Percentiles rank a stretch among this genome's conserved stretches.
These are phyloP conservation scores for Cryptosporidium sp. DNA, from an alignment of 169 alveolate genomes.

Conservation along the genomic window DNA sequence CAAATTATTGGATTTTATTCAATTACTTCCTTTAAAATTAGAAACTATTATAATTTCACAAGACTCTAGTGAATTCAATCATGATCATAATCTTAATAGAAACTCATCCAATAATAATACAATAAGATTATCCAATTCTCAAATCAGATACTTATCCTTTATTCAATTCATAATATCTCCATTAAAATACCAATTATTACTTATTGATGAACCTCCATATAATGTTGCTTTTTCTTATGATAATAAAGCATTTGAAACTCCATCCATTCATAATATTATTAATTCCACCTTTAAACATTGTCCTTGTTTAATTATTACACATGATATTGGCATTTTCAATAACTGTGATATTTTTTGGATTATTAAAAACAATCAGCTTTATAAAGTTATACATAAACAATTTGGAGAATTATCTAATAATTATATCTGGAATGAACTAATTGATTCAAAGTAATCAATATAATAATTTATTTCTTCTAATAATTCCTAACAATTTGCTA, in stretches of 20 bases:
- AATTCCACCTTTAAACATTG: slow-evolving; percentile 20
- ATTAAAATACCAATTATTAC: slow-evolving; percentile 77
- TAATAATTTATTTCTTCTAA: background rate
- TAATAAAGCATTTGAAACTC: background rate
- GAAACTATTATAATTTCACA: slow-evolving; percentile 10
- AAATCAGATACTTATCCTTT: slow-evolving; percentile 81
- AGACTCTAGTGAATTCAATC: background rate
- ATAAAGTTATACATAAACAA: slow-evolving; percentile 18
- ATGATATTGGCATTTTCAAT: slow-evolving; percentile 1
- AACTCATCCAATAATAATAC: background rate
- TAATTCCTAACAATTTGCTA: background rate
- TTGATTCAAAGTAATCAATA: background rate
- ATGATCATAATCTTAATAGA: background rate
- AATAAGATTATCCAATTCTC: slow-evolving; percentile 75
- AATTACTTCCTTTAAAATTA: background rate
- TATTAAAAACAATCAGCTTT: slow-evolving; percentile 23
- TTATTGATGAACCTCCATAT: slow-evolving; percentile 86
- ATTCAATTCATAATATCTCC: slow-evolving; percentile 81
- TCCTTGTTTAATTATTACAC: slow-evolving; percentile 50
- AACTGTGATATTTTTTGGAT: slow-evolving; percentile 40
- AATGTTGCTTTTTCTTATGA: slow-evolving; percentile 13
- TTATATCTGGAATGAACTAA: slow-evolving; percentile 15
- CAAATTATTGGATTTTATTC: background rate
- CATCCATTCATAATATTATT: background rate
- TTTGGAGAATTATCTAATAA: background rate